Conservation (phyloP, 2,329 filamentous ascomycete species). For the Claviceps sp. region DNA sequence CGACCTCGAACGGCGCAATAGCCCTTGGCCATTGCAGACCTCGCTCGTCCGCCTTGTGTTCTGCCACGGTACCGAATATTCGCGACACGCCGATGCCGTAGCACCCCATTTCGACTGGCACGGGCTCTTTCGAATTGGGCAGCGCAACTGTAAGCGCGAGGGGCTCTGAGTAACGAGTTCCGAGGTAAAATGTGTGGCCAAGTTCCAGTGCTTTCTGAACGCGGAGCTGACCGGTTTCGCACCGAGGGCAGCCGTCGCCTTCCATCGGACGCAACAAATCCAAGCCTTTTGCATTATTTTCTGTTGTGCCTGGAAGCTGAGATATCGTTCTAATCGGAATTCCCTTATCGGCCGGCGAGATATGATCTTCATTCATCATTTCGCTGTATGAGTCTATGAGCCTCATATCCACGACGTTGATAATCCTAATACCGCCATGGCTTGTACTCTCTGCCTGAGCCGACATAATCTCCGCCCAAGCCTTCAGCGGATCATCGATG, state of each 20-base stretch:
- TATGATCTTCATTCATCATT: conserved; percentile 12
- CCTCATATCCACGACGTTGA: conserved; percentile 24
- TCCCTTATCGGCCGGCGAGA: conserved; percentile 11
- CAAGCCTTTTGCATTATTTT: conserved; percentile 22
- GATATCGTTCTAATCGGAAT: not conserved
- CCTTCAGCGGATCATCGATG: conserved; percentile 42
- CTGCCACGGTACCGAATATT: conserved; percentile 75
- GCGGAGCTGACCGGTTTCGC: conserved; percentile 46
- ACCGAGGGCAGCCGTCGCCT: conserved; percentile 63
- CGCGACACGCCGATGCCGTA: conserved; percentile 90
- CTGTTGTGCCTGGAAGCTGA: conserved; percentile 6
- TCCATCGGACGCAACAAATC: conserved; percentile 52
- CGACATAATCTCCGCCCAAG: conserved; percentile 34
- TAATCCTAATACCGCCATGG: conserved; percentile 7
- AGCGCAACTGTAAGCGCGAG: conserved; percentile 49
- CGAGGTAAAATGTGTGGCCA: conserved; percentile 89
- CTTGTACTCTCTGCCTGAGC: conserved; percentile 2
- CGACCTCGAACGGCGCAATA: conserved; percentile 73
- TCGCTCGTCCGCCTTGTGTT: conserved; percentile 54
- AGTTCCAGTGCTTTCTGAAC: conserved; percentile 71
- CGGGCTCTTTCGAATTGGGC: conserved; percentile 17
- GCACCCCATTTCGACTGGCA: conserved; percentile 82
- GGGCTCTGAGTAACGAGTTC: conserved; percentile 72
- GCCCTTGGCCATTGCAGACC: conserved; percentile 80
- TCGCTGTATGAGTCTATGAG: conserved; percentile 14